Evolutionary conservation across 257 asterid species (phyloP).

Genomic region (Eustoma russellianum): DNA sequence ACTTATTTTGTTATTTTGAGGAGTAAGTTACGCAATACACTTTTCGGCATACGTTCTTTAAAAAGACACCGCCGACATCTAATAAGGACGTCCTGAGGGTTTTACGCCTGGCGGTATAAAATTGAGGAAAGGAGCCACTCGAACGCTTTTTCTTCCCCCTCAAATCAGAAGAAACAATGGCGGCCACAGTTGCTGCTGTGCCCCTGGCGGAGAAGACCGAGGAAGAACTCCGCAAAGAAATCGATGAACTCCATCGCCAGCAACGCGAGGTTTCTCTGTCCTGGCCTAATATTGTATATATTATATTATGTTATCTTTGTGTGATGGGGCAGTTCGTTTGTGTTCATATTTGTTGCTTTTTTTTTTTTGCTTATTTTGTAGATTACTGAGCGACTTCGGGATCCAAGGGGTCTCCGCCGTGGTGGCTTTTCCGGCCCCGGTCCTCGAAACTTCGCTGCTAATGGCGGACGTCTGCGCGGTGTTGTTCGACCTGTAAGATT

Average conservation of each 20-base stretch:
- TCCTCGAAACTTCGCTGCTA: conserved; percentile 65
- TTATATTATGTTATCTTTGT: neutral
- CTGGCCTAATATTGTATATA: neutral
- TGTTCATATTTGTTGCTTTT: neutral
- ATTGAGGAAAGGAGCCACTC: too few relatives aligned
- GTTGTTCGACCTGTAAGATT: conserved; percentile 62
- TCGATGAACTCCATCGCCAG: conserved; percentile 85
- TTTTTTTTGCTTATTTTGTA: conserved; percentile 8
- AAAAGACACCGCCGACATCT: too few relatives aligned
- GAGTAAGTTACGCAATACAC: too few relatives aligned
- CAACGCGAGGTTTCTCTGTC: conserved; percentile 58
- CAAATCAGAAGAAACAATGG: conserved; percentile 3
- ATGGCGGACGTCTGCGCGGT: conserved; percentile 77
- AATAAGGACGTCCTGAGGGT: too few relatives aligned
- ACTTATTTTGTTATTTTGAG: too few relatives aligned
- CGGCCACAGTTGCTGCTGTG: conserved; percentile 33
- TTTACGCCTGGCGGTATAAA: too few relatives aligned
- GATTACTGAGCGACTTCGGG: conserved; percentile 93
- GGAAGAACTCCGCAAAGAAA: conserved; percentile 80
- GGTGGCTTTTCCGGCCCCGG: conserved; percentile 63
- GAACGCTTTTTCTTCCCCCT: too few relatives aligned
- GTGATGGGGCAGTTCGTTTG: neutral
- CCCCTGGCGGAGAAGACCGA: conserved; percentile 64
- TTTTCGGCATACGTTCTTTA: too few relatives aligned
- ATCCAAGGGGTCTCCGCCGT: conserved; percentile 90